These are phyloP conservation scores for Bathelium albidoporum DNA, from an alignment of 495 filamentous ascomycete genomes.

Conservation along the genomic window DNA sequence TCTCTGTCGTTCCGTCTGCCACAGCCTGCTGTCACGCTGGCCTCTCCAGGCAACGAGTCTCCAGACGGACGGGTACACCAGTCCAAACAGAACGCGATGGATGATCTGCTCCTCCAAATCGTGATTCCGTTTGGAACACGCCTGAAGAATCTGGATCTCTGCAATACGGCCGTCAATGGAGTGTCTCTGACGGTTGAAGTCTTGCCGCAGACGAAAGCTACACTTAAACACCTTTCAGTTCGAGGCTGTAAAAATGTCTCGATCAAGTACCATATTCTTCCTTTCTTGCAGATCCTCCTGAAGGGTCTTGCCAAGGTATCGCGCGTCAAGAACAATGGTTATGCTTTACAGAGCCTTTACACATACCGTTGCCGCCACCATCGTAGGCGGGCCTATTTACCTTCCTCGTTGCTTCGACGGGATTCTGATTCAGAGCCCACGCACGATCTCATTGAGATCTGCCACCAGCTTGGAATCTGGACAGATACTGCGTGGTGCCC, in stretches of 20 bases:
- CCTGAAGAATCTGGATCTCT: conserved; percentile 46
- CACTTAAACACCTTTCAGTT: conserved; percentile 49
- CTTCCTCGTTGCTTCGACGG: conserved; percentile 43
- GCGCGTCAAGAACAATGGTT: conserved; percentile 39
- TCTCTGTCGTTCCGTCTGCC: conserved; percentile 48
- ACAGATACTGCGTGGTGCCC: conserved; percentile 57
- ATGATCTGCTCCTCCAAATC: conserved; percentile 47
- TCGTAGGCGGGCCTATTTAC: conserved; percentile 47
- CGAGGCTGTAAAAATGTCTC: conserved; percentile 58
- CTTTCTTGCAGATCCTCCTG: conserved; percentile 35
- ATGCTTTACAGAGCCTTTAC: conserved; percentile 51
- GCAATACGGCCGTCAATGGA: conserved; percentile 52
- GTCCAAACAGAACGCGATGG: conserved; percentile 46
- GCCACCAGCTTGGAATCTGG: conserved; percentile 51
- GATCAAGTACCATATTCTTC: conserved; percentile 54
- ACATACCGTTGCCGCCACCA: conserved; percentile 53
- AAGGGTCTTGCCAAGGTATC: conserved; percentile 17
- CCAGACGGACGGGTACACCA: conserved; percentile 35
- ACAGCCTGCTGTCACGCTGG: conserved; percentile 25
- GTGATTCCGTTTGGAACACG: conserved; percentile 46
- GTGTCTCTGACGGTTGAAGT: conserved; percentile 45
- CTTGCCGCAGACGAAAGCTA: conserved; percentile 41
- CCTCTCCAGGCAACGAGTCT: conserved; percentile 23
- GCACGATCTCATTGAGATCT: conserved; percentile 52
- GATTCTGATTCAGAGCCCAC: conserved; percentile 55